Conservation (phyloP, 139 green algal genomes). For the Closterium sp. region DNA sequence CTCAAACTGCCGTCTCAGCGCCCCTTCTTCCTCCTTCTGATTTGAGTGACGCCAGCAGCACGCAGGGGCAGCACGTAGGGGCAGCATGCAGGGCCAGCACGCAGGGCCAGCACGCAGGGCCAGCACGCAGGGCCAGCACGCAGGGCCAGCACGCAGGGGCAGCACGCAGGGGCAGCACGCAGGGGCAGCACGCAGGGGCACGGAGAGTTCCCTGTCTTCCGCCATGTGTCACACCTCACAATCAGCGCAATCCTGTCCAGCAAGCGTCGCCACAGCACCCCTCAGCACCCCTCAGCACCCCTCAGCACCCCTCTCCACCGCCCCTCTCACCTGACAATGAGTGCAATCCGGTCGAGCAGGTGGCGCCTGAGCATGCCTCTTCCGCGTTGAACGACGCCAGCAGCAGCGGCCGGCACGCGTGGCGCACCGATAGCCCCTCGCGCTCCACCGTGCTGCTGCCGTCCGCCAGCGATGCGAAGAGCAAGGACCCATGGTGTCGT, state of each 20-base stretch:
- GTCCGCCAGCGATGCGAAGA: constrained; percentile 87
- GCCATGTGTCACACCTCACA: constrained; percentile 56
- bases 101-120: too few relatives aligned
- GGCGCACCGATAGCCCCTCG: constrained; percentile 89
- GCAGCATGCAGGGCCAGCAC: too few relatives aligned
- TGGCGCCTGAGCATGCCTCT: constrained; percentile 83
- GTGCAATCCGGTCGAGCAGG: constrained; percentile 92
- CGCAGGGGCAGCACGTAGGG: constrained; percentile 86
- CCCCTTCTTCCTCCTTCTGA: not conserved
- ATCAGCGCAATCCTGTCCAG: constrained; percentile 95
- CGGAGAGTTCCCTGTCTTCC: too few relatives aligned
- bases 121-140: too few relatives aligned
- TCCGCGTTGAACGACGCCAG: constrained; percentile 97
- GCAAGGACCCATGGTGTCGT: constrained; percentile 94
- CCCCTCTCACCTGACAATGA: constrained; percentile 76
- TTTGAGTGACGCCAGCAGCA: not conserved
- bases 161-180: too few relatives aligned
- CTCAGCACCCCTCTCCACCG: too few relatives aligned
- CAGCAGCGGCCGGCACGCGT: constrained; percentile 85
- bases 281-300: too few relatives aligned
- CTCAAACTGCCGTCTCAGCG: not conserved
- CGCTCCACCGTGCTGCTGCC: constrained; percentile 91
- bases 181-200: too few relatives aligned
- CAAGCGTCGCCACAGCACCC: constrained; percentile 86
- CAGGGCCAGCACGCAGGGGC: too few relatives aligned